Percentiles rank a stretch among this genome's conserved stretches.
These are phyloP conservation scores for Xerocomellus intermedius DNA, from an alignment of 768 basidiomycete species.

Conservation along the genomic window DNA sequence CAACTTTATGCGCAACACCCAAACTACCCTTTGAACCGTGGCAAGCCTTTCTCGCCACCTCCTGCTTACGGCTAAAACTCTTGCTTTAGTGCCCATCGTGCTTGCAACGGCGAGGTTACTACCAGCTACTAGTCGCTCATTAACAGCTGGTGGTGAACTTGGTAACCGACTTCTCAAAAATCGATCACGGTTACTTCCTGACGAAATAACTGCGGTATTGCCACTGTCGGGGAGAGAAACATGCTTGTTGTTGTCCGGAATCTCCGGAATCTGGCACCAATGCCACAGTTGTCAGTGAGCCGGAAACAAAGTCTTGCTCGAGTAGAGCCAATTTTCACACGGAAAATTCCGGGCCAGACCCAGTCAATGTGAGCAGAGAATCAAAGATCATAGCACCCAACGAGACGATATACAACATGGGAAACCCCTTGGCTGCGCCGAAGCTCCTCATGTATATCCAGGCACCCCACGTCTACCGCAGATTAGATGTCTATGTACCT, in stretches of 20 bases:
- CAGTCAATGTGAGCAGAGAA: not conserved
- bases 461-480: conserved; percentile 8
- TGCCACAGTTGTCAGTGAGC: not conserved
- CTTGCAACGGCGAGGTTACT: conserved; percentile 22
- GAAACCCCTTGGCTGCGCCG: conserved; percentile 2
- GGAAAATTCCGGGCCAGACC: not conserved
- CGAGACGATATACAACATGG: conserved; percentile 19
- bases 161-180: too few species aligned
- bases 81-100: conserved; percentile 63
- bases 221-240: too few species aligned
- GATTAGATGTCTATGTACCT: conserved; percentile 20
- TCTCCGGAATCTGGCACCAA: not conserved
- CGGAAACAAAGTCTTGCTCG: not conserved
- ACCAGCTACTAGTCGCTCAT: too few species aligned
- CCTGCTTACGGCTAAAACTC: conserved; percentile 24
- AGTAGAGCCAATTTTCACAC: not conserved
- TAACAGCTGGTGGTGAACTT: too few species aligned
- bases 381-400: conserved; percentile 21
- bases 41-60: conserved; percentile 18
- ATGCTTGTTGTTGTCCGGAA: too few species aligned
- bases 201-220: too few species aligned
- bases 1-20: too few species aligned
- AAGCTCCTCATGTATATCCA: conserved; percentile 13
- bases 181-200: too few species aligned
- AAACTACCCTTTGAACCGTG: conserved; percentile 7